Percentiles rank a stretch among this genome's conserved stretches.
These are phyloP conservation scores for Flaveria floridana DNA, from an alignment of 140 eudicot species.

Conservation along the genomic window DNA sequence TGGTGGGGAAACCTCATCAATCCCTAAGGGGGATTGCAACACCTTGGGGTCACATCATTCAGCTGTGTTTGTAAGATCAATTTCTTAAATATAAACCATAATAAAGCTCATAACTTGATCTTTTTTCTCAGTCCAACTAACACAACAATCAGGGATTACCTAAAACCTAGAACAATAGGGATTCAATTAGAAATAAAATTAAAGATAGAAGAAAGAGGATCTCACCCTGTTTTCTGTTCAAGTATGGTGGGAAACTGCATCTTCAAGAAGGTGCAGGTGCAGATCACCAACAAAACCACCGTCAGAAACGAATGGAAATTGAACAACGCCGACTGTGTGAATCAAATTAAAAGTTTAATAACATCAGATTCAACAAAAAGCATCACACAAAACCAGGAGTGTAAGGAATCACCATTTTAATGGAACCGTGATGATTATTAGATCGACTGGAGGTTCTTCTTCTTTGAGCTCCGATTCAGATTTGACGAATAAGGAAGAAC, in stretches of 20 bases:
- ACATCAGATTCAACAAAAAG: constrained; percentile 4
- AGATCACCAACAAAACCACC: constrained; percentile 82
- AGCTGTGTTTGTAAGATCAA: not conserved
- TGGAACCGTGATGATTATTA: constrained; percentile 9
- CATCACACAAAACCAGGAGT: not conserved
- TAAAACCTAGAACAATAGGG: constrained; percentile 8
- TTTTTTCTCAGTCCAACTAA: not conserved
- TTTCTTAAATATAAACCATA: not conserved
- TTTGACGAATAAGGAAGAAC: constrained; percentile 14
- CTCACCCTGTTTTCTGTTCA: constrained; percentile 90
- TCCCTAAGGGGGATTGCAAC: too few species aligned
- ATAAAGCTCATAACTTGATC: not conserved
- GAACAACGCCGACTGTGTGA: constrained; percentile 83
- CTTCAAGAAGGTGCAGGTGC: constrained; percentile 91
- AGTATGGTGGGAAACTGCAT: constrained; percentile 93
- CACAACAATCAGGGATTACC: constrained; percentile 20
- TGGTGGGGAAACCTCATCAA: not conserved
- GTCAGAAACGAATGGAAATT: constrained; percentile 96
- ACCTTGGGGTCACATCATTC: too few species aligned
- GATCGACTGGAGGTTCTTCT: constrained; percentile 25
- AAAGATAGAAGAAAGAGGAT: not conserved
- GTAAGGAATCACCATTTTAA: constrained; percentile 29
- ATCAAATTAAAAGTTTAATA: constrained; percentile 3
- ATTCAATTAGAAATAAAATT: not conserved
- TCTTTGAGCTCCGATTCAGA: constrained; percentile 37